Evolutionary conservation across 1,284 basidiomycete genomes (phyloP).

Genomic region (Rhodotorula sp.): DNA sequence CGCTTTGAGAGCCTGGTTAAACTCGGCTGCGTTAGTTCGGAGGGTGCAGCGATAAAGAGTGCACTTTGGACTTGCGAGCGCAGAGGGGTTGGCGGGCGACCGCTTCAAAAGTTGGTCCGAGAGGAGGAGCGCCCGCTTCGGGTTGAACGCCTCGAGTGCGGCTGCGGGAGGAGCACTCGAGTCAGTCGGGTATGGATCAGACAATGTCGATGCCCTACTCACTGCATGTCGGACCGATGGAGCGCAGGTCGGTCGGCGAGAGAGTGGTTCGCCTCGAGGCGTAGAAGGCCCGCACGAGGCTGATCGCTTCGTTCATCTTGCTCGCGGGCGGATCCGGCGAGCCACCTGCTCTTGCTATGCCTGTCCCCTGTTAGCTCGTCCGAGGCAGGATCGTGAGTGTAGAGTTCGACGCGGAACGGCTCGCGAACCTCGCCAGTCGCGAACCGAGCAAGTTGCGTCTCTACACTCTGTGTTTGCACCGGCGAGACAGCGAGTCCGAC

Average conservation of each 20-base stretch:
- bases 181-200: neutral
- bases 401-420: neutral
- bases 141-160: conserved; percentile 76
- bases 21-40: too few relatives aligned
- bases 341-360: too few relatives aligned
- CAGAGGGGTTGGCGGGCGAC: conserved; percentile 65
- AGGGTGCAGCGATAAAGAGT: neutral
- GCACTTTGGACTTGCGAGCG: conserved; percentile 58
- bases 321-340: too few relatives aligned
- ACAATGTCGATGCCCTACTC: neutral
- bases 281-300: conserved; percentile 21
- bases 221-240: conserved; percentile 29
- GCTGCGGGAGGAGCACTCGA: conserved; percentile 54
- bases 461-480: neutral
- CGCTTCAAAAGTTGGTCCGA: conserved; percentile 81
- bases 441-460: too few relatives aligned
- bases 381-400: too few relatives aligned
- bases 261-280: neutral
- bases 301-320: neutral
- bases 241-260: conserved; percentile 13
- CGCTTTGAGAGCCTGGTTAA: conserved; percentile 69
- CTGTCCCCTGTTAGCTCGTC: too few relatives aligned
- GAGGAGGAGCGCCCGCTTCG: conserved; percentile 74
- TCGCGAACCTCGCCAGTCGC: neutral
- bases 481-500: too few relatives aligned